Conservation (phyloP, 2,329 filamentous ascomycete species). For the Cytospora piceae region DNA sequence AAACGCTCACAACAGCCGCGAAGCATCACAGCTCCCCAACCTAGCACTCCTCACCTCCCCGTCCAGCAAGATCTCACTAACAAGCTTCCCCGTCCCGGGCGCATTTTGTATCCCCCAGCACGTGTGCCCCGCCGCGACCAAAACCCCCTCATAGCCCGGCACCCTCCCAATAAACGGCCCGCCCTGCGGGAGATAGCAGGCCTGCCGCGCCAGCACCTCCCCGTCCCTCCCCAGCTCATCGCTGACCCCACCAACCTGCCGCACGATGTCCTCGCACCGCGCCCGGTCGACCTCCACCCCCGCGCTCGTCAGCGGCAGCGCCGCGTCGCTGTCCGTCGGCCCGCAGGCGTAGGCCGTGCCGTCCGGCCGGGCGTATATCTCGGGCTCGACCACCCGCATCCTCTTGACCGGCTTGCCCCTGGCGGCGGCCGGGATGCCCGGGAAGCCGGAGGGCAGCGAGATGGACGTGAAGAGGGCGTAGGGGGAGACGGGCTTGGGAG, state of each 20-base stretch:
- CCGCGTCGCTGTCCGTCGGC: slow-evolving; percentile 62
- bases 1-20: slow-evolving; percentile 42
- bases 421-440: slow-evolving; percentile 33
- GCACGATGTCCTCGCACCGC: slow-evolving; percentile 70
- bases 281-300: slow-evolving; percentile 67
- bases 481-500: slow-evolving; percentile 51
- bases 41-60: slow-evolving; percentile 59
- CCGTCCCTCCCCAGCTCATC: slow-evolving; percentile 59
- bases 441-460: slow-evolving; percentile 59
- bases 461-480: slow-evolving; percentile 76
- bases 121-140: slow-evolving; percentile 74
- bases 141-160: slow-evolving; percentile 61
- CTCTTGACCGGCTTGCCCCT: too few species aligned
- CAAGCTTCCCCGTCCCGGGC: slow-evolving; percentile 69
- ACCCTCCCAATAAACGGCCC: slow-evolving; percentile 72
- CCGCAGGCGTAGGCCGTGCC: slow-evolving; percentile 79
- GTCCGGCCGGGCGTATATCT: slow-evolving; percentile 77
- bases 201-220: slow-evolving; percentile 66
- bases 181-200: slow-evolving; percentile 76
- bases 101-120: slow-evolving; percentile 86
- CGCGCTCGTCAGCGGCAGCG: slow-evolving; percentile 63
- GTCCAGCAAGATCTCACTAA: slow-evolving; percentile 67
- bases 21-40: slow-evolving; percentile 58
- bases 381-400: slow-evolving; percentile 61
- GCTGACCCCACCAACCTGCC: slow-evolving; percentile 60